phyloP scores from a whole-genome alignment of 768 basidiomycete genomes.

The Pulveroboletus sp. region DNA sequence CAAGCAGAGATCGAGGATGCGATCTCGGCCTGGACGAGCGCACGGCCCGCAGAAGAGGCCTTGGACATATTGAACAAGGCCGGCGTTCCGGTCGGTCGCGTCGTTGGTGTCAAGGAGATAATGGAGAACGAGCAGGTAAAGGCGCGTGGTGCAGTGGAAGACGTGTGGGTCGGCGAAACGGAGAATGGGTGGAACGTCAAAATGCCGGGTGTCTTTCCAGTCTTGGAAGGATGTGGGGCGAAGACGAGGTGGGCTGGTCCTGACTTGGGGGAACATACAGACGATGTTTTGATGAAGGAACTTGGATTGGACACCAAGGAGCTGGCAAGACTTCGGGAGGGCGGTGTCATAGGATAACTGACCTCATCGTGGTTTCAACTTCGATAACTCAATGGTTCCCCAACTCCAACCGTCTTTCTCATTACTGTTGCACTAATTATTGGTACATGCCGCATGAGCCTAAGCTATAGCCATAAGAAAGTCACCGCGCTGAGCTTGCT shows the following conservation, averaged over 20 bases:
- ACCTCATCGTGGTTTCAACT: background rate
- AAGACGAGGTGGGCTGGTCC: conserved; percentile 68
- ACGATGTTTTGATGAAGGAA: conserved; percentile 43
- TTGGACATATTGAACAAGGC: conserved; percentile 44
- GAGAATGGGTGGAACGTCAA: conserved; percentile 57
- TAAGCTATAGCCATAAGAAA: conserved; percentile 35
- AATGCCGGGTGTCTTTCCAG: conserved; percentile 62
- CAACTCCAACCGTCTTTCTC: too few relatives aligned
- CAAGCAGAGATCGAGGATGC: conserved; percentile 55
- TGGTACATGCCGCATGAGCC: background rate
- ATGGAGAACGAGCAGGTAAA: conserved; percentile 53
- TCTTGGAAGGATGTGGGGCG: conserved; percentile 55
- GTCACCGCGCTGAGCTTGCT: conserved; percentile 34
- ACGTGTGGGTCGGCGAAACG: conserved; percentile 48
- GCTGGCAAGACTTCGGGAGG: conserved; percentile 36
- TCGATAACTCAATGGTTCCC: too few relatives aligned
- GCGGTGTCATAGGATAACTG: conserved; percentile 38
- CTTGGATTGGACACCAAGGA: conserved; percentile 38
- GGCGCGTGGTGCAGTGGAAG: conserved; percentile 54
- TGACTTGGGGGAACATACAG: conserved; percentile 58
- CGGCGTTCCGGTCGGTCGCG: conserved; percentile 62
- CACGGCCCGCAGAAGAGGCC: conserved; percentile 50
- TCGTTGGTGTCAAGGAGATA: conserved; percentile 60
- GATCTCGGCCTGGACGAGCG: conserved; percentile 56
- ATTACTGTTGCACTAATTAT: too few relatives aligned